Percentiles rank a stretch among this genome's conserved stretches.
These are phyloP conservation scores for Cutaneotrichosporon sp. DNA, from an alignment of 1,284 basidiomycete genomes.

Conservation along the genomic window DNA sequence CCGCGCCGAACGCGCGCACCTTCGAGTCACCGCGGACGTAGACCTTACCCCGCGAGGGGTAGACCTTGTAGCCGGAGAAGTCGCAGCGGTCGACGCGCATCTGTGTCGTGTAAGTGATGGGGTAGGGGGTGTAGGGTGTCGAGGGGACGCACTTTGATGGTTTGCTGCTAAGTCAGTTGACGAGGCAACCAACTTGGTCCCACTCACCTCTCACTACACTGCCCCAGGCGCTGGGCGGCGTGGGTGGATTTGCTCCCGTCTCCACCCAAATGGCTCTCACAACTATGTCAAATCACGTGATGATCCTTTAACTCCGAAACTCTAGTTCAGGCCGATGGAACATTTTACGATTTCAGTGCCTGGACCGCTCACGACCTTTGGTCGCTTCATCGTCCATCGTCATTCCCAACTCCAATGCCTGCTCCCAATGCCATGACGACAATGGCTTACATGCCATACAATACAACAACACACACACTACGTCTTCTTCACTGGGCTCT, in stretches of 20 bases:
- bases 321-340: neutral
- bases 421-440: neutral
- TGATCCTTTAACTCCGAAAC: neutral
- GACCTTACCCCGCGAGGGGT: conserved; percentile 91
- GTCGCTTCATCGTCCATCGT: neutral
- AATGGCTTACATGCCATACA: neutral
- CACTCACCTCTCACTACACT: neutral
- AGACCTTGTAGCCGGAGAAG: conserved; percentile 94
- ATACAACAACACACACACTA: neutral
- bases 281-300: neutral
- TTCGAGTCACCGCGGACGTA: conserved; percentile 97
- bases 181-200: conserved; percentile 7
- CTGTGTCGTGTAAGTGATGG: conserved; percentile 16
- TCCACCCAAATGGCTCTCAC: neutral
- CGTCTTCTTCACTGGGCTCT: neutral
- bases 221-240: neutral
- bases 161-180: conserved; percentile 11
- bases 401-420: neutral
- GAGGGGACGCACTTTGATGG: conserved; percentile 12
- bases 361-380: neutral
- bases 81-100: conserved; percentile 97
- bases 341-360: neutral
- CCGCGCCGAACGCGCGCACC: conserved; percentile 57
- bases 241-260: neutral
- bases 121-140: neutral